Evolutionary conservation across 2,329 filamentous ascomycete species (phyloP), one percentile per base, ranked within the genome.

Genomic region (Neonectria neomacrospora): DNA sequence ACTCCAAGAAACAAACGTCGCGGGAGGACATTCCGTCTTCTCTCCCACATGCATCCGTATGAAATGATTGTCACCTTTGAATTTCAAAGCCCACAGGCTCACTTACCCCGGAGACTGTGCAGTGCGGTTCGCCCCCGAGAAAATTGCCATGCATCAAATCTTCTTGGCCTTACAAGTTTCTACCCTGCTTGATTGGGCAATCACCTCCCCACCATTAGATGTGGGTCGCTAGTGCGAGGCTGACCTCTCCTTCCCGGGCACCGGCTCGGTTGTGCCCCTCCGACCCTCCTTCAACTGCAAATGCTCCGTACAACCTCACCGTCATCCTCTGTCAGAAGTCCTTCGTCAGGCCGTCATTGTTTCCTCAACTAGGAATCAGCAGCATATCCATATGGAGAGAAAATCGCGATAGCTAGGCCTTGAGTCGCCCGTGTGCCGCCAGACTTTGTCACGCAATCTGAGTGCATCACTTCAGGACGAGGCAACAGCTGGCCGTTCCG

Each of bases 201-300:
- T 1, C 1, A 4, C 3, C 1, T 23, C 18, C 45, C 42, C 34
- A 39, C 41, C 26, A 8, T 8, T n/a, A 5, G 16, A 4, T 50
- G 11, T 30, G 52, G 37, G 39, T 18, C 53, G 45, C 67, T 63
- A 63, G 58, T 53, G 68, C 68, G 71, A 71, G 70, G 65, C 65
- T 72, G 68, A 30, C 23, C 44, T 18, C 30, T 50, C 26, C 39
- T 30, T 58, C 42, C 44, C 47, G 67, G 61, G 61, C 65, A 67
- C 69, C 34, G 58, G 51, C 56, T 53, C 39, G 37, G 51, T 60
- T 54, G 50, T 71, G 67, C 69, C 70, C 70, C 70, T 72, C 70
- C 59, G 71, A 66, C 66, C 65, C 64, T 70, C 64, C 57, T 59
- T 58, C 68, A 51, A 70, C 66, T 58, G 59, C 68, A 69, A 58